Evolutionary conservation across 1,139 yeast genomes (phyloP).

Genomic region (Saccharomycopsis hybrid): DNA sequence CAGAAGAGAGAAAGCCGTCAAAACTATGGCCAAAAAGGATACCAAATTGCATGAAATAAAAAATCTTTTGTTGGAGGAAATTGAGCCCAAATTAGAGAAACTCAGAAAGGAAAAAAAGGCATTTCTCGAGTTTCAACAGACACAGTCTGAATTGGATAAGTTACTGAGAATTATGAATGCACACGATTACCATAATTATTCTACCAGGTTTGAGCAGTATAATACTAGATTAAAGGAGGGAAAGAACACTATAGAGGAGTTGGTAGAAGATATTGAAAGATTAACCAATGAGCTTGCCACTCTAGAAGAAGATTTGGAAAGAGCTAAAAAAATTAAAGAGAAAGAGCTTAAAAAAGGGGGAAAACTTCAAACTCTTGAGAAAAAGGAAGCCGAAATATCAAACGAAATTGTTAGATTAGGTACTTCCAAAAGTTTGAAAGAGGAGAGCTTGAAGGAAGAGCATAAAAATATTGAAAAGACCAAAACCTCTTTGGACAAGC

Average conservation of each 20-base stretch:
- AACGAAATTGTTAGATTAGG: slow-evolving; percentile 65
- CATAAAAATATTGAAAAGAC: slow-evolving; percentile 25
- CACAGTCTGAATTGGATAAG: slow-evolving; percentile 75
- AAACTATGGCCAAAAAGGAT: slow-evolving; percentile 88
- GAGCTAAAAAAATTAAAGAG: slow-evolving; percentile 49
- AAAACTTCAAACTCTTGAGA: slow-evolving; percentile 54
- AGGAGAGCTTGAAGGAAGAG: slow-evolving; percentile 51
- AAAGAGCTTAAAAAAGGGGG: slow-evolving; percentile 60
- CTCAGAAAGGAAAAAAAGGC: slow-evolving; percentile 74
- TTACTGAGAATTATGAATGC: slow-evolving; percentile 70
- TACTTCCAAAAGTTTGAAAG: slow-evolving; percentile 54
- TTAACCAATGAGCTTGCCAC: slow-evolving; percentile 49
- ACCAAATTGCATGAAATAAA: slow-evolving; percentile 75
- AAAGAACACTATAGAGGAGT: slow-evolving; percentile 33
- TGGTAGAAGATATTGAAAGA: slow-evolving; percentile 37
- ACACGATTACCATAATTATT: slow-evolving; percentile 53
- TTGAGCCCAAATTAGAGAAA: slow-evolving; percentile 85
- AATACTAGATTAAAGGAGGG: slow-evolving; percentile 31
- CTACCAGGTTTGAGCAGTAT: slow-evolving; percentile 37
- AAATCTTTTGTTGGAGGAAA: slow-evolving; percentile 70
- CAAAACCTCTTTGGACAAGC: slow-evolving; percentile 30
- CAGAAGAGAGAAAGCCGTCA: slow-evolving; percentile 83
- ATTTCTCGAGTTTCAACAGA: slow-evolving; percentile 80
- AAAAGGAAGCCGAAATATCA: slow-evolving; percentile 47
- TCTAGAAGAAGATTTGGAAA: slow-evolving; percentile 55